Percentiles rank a stretch among this genome's conserved stretches.
These are phyloP conservation scores for Aspergillus pseudonomiae DNA, from an alignment of 2,329 filamentous ascomycete species.

Conservation along the genomic window DNA sequence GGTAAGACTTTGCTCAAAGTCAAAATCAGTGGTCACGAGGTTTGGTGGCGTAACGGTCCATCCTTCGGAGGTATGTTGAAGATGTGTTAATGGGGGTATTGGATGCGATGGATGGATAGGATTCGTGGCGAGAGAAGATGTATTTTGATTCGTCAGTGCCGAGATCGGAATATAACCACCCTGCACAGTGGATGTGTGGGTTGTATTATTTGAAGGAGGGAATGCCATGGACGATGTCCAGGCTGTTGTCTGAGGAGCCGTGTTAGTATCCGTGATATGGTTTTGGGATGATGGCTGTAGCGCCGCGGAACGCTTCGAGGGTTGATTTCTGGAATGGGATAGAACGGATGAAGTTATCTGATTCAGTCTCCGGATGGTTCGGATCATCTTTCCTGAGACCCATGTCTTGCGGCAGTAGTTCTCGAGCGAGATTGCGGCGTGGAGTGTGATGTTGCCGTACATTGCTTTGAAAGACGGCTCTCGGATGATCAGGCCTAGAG, in stretches of 20 bases:
- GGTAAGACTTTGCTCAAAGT: constrained; percentile 4
- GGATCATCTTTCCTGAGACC: constrained; percentile 25
- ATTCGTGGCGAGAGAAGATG: background rate
- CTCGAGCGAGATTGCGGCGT: constrained; percentile 19
- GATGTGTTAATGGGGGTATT: background rate
- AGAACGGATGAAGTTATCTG: constrained; percentile 14
- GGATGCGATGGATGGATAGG: background rate
- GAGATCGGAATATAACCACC: background rate
- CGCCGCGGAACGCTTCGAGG: background rate
- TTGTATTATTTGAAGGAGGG: background rate
- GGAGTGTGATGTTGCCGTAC: constrained; percentile 18
- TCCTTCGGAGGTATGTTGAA: background rate
- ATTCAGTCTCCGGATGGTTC: constrained; percentile 20
- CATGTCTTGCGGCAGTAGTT: constrained; percentile 26
- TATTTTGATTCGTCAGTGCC: background rate
- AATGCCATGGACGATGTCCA: background rate
- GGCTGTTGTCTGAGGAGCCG: background rate
- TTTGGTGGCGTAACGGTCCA: background rate
- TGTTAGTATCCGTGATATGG: background rate
- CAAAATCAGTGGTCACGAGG: constrained; percentile 4
- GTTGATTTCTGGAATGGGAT: background rate
- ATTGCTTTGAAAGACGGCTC: constrained; percentile 18
- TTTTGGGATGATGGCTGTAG: background rate
- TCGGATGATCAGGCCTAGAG: constrained; percentile 24
- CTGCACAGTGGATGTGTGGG: background rate